Base-by-base conservation (phyloP, 805 yeast genomes). In the Suhomyces faveliae region DNA sequence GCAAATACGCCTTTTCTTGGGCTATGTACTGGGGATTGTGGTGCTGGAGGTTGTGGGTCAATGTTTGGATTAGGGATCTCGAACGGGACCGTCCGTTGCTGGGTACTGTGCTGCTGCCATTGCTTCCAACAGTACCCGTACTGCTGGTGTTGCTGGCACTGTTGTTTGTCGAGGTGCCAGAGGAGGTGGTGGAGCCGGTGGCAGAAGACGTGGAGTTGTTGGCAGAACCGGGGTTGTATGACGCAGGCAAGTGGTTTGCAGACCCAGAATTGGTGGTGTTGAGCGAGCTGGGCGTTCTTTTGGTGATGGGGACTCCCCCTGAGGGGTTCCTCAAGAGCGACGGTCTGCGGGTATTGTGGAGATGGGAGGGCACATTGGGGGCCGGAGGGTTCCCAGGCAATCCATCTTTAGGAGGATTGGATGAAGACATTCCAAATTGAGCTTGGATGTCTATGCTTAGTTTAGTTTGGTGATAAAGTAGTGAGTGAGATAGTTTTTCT, bases 1-100 rank as follows among this genome's bases (percentile, higher is more conserved):
- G 79, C 48, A 87, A 63, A 56, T 87, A 87, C 0, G 82, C 78
- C 56, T 76, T 76, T 59, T 87, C 94, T 57, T 86, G 91, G 3
- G 83, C 79, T 49, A 74, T 58, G 59, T 80, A 80, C 55, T 71
- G 76, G 30, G 68, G 68, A 29, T 57, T 52, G 58, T 59, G 56
- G 35, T 44, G 49, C 38, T 42, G 50, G 25, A 54, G 47, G 40
- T 54, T 57, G 24, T 51, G 53, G 19, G 51, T 39, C 20, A 57
- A 48, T 1, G 62, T 50, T 50, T 56, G 60, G 25, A 57, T 49
- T 10, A 58, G 22, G 5, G 61, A 58, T 13, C 59, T 51, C 0
- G 66, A 54, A 9, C 61, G 45, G 11, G 55, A 49, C 22, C 51
- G 15, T 27, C 45, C 35, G 9, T 44, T 15, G 25, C 41, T 12